These are phyloP conservation scores for Phialemoniopsis sp. DNA, from an alignment of 2,329 filamentous ascomycete genomes.

Conservation along the genomic window DNA sequence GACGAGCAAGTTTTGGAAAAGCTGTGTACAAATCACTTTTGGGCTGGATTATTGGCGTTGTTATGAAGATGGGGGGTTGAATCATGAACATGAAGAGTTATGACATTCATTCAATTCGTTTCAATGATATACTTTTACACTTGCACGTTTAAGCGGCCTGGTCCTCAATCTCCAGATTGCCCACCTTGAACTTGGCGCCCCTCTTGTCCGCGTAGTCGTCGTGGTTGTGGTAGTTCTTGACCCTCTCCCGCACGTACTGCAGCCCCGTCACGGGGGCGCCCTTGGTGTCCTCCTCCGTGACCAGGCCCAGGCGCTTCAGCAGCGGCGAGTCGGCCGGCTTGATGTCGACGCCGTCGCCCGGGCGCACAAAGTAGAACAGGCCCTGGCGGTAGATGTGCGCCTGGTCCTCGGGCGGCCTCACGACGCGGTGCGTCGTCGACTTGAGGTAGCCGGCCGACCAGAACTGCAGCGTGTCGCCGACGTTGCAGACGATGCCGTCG, in stretches of 20 bases:
- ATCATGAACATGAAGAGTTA: too few relatives aligned
- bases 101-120: too few relatives aligned
- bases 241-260: constrained; percentile 33
- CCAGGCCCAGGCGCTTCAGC: constrained; percentile 18
- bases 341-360: constrained; percentile 22
- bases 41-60: too few relatives aligned
- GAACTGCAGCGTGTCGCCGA: constrained; percentile 20
- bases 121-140: too few relatives aligned
- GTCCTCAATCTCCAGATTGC: constrained; percentile 33
- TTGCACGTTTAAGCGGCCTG: constrained; percentile 18
- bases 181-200: constrained; percentile 31
- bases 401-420: constrained; percentile 27
- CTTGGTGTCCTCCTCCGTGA: constrained; percentile 15
- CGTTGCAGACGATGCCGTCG: constrained; percentile 40
- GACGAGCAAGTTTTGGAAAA: too few relatives aligned
- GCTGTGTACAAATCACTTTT: too few relatives aligned
- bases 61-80: too few relatives aligned
- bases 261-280: constrained; percentile 25
- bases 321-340: constrained; percentile 19
- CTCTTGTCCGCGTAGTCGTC: constrained; percentile 30
- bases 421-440: constrained; percentile 27
- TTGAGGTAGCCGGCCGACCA: constrained; percentile 23
- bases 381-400: constrained; percentile 22
- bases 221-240: constrained; percentile 33
- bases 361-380: constrained; percentile 29